These are phyloP conservation scores for Dendrostoma leiphaemia DNA, from an alignment of 2,329 filamentous ascomycete genomes.

Conservation along the genomic window DNA sequence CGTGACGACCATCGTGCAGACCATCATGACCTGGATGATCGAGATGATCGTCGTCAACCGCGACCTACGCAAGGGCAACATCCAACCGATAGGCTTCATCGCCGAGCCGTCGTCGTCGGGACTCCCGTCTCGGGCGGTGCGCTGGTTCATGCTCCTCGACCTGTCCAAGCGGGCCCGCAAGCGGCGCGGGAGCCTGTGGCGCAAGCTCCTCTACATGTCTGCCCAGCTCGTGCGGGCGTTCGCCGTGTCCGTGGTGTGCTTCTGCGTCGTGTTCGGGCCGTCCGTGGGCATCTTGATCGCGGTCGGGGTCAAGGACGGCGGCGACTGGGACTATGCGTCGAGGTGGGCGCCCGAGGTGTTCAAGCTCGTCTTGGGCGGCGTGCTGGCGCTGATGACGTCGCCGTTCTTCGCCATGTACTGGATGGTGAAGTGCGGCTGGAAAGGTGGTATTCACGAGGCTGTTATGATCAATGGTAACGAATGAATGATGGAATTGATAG, in stretches of 20 bases:
- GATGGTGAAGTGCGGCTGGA: conserved; percentile 49
- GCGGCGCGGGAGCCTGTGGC: conserved; percentile 25
- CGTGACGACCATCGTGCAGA: conserved; percentile 51
- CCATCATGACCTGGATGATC: conserved; percentile 49
- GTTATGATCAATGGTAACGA: conserved; percentile 24
- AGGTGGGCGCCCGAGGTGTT: conserved; percentile 48
- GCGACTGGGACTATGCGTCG: conserved; percentile 42
- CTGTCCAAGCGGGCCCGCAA: conserved; percentile 23
- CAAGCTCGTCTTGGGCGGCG: conserved; percentile 47
- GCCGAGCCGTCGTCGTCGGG: conserved; percentile 17
- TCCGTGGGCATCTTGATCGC: conserved; percentile 41
- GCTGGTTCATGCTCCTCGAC: conserved; percentile 46
- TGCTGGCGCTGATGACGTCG: conserved; percentile 44
- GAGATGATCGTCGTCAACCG: conserved; percentile 46
- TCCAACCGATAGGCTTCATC: conserved; percentile 48
- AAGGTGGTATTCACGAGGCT: conserved; percentile 22
- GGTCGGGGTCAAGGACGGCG: conserved; percentile 32
- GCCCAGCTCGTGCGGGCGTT: conserved; percentile 36
- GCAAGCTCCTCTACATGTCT: conserved; percentile 33
- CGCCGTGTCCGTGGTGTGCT: conserved; percentile 35
- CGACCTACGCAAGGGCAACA: conserved; percentile 41
- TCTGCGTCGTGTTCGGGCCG: conserved; percentile 42
- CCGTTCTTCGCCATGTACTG: conserved; percentile 49
- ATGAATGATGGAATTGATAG: conserved; percentile 8
- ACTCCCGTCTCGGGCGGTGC: conserved; percentile 23